These are phyloP conservation scores for Pythium oligandrum DNA, from an alignment of 352 stramenopile genomes.

Conservation along the genomic window DNA sequence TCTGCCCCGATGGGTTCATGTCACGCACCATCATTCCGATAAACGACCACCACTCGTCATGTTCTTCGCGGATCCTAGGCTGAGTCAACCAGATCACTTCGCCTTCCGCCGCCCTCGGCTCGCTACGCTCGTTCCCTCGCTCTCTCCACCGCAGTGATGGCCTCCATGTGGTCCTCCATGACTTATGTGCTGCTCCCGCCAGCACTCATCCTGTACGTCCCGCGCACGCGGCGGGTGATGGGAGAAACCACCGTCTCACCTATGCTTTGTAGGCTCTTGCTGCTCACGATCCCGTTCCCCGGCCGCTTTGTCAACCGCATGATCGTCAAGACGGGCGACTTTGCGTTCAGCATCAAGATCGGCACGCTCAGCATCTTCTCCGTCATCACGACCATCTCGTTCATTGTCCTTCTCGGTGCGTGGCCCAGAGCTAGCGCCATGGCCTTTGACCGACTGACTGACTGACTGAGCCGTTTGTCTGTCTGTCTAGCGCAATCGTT, in stretches of 20 bases:
- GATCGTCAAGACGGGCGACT: slow-evolving; percentile 68
- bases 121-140: no score
- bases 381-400: slow-evolving; percentile 70
- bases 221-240: not conserved
- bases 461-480: not conserved
- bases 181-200: slow-evolving; percentile 74
- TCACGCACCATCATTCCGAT: no score
- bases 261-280: slow-evolving; percentile 37
- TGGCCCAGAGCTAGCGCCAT: not conserved
- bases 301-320: slow-evolving; percentile 48
- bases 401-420: slow-evolving; percentile 46
- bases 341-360: slow-evolving; percentile 72
- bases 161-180: slow-evolving; percentile 73
- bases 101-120: no score
- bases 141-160: slow-evolving; percentile 19
- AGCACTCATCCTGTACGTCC: slow-evolving; percentile 69
- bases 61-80: no score
- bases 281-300: slow-evolving; percentile 78
- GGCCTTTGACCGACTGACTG: not conserved
- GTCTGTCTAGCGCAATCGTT: slow-evolving; percentile 50
- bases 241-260: not conserved
- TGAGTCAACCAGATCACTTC: no score
- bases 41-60: no score
- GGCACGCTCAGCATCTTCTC: slow-evolving; percentile 68
- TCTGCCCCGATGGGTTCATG: no score